Evolutionary conservation across 164 flowering plant genomes (phyloP).

Genomic region (Protea cynaroides): DNA sequence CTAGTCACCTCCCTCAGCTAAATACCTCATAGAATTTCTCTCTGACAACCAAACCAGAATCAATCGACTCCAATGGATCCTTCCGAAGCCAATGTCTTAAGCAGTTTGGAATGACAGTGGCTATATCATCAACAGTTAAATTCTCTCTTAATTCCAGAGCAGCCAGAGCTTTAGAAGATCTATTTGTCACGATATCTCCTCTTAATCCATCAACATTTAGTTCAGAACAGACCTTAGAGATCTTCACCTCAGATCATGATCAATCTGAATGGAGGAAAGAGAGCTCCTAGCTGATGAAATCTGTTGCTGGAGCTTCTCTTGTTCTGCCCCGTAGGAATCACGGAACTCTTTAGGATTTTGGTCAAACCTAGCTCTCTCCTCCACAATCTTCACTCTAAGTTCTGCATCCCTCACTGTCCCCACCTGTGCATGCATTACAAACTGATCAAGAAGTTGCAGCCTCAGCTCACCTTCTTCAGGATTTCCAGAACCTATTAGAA

Average conservation of each 20-base stretch:
- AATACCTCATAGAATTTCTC: slow-evolving; percentile 94
- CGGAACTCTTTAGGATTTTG: slow-evolving; percentile 79
- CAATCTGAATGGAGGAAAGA: slow-evolving; percentile 71
- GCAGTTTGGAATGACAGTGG: slow-evolving; percentile 97
- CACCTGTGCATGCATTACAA: slow-evolving; percentile 99
- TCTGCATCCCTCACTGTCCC: slow-evolving; percentile 97
- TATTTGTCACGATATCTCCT: slow-evolving; percentile 84
- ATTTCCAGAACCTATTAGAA: slow-evolving; percentile 90
- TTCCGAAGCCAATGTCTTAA: slow-evolving; percentile 89
- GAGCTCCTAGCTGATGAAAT: slow-evolving; percentile 59
- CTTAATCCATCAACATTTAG: slow-evolving; percentile 89
- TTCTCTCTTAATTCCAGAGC: slow-evolving; percentile 79
- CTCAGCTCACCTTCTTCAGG: slow-evolving; percentile 99
- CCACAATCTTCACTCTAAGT: slow-evolving; percentile 90
- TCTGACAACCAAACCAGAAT: slow-evolving; percentile 87
- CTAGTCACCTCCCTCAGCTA: slow-evolving; percentile 36
- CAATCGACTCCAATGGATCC: slow-evolving; percentile 96
- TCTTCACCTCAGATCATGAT: slow-evolving; percentile 83
- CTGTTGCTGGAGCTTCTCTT: slow-evolving; percentile 82
- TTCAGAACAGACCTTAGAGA: slow-evolving; percentile 92
- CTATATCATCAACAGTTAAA: slow-evolving; percentile 83
- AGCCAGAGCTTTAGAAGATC: slow-evolving; percentile 94
- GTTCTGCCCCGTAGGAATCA: slow-evolving; percentile 62
- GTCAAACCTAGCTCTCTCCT: slow-evolving; percentile 89
- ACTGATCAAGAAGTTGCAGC: slow-evolving; percentile 93